Percentiles rank a stretch among this genome's conserved stretches.
Evolutionary conservation across 768 basidiomycete species (phyloP).

Genomic region (Pholiota molesta): DNA sequence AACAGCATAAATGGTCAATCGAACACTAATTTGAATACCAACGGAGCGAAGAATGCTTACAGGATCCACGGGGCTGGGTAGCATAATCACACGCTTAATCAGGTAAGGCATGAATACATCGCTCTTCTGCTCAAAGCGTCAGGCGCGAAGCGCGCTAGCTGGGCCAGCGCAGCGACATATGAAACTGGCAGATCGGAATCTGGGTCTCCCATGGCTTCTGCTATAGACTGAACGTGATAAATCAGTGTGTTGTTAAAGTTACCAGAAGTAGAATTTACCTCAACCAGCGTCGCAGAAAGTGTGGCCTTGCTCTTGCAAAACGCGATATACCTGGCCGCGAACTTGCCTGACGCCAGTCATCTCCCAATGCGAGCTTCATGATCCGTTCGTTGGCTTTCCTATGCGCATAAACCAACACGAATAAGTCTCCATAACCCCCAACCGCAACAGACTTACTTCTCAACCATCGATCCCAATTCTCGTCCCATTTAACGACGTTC

Average conservation of each 20-base stretch:
- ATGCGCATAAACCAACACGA: conserved; percentile 8
- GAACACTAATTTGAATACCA: neutral
- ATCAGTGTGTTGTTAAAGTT: neutral
- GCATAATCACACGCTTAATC: conserved; percentile 70
- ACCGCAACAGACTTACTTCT: conserved; percentile 58
- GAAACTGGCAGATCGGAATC: conserved; percentile 55
- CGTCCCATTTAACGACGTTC: conserved; percentile 62
- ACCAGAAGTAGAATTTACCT: conserved; percentile 47
- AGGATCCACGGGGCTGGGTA: conserved; percentile 44
- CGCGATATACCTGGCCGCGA: conserved; percentile 76
- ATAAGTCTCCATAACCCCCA: neutral
- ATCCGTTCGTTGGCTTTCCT: conserved; percentile 74
- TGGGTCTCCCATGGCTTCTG: conserved; percentile 50
- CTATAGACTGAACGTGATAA: conserved; percentile 51
- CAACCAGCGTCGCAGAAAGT: conserved; percentile 57
- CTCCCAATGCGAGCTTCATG: conserved; percentile 57
- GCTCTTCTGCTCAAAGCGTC: conserved; percentile 80
- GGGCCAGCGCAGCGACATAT: conserved; percentile 70
- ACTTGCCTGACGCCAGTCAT: conserved; percentile 79
- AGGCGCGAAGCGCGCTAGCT: conserved; percentile 70
- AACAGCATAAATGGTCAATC: conserved; percentile 5
- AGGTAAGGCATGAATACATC: conserved; percentile 74
- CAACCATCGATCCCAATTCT: conserved; percentile 51
- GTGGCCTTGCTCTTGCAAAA: conserved; percentile 55
- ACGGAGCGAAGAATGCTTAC: conserved; percentile 37